Conservation (phyloP, 768 basidiomycete species). For the Vararia minispora region DNA sequence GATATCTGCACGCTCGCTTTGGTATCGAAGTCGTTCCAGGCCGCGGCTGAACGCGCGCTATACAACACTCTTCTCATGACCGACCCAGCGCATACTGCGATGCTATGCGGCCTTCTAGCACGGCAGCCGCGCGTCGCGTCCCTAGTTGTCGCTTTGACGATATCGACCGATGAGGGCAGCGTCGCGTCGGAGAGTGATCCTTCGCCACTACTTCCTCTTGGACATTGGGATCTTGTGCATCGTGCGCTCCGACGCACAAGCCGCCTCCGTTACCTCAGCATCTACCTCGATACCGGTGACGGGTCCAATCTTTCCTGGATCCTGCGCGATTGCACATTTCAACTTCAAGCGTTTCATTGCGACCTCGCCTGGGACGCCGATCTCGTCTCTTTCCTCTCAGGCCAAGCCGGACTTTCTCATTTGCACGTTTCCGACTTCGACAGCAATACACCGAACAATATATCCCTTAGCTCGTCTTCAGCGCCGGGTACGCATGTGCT, state of each 20-base stretch:
- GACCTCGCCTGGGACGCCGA: constrained; percentile 54
- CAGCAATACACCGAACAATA: constrained; percentile 16
- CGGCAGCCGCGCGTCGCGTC: constrained; percentile 34
- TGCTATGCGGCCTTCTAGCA: constrained; percentile 37
- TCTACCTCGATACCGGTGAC: constrained; percentile 25
- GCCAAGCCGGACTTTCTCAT: constrained; percentile 36
- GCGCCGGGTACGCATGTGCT: constrained; percentile 24
- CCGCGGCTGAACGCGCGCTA: constrained; percentile 42
- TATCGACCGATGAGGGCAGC: constrained; percentile 21
- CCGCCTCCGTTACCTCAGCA: constrained; percentile 39
- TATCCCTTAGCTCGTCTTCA: constrained; percentile 14
- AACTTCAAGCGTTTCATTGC: constrained; percentile 49
- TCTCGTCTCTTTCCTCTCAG: constrained; percentile 41
- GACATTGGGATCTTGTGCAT: constrained; percentile 42
- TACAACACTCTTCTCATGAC: constrained; percentile 48
- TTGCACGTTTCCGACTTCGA: constrained; percentile 30
- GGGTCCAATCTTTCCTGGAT: constrained; percentile 26
- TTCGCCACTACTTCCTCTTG: constrained; percentile 19
- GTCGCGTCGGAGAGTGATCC: constrained; percentile 15
- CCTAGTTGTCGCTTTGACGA: constrained; percentile 43
- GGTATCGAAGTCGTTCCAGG: constrained; percentile 45
- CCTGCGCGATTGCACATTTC: constrained; percentile 33
- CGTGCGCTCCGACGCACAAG: constrained; percentile 35
- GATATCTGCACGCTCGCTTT: constrained; percentile 48
- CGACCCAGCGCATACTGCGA: constrained; percentile 26